These are phyloP conservation scores for Linnemannia hyalina DNA, from an alignment of 192 early-diverging fungal species.

Conservation along the genomic window DNA sequence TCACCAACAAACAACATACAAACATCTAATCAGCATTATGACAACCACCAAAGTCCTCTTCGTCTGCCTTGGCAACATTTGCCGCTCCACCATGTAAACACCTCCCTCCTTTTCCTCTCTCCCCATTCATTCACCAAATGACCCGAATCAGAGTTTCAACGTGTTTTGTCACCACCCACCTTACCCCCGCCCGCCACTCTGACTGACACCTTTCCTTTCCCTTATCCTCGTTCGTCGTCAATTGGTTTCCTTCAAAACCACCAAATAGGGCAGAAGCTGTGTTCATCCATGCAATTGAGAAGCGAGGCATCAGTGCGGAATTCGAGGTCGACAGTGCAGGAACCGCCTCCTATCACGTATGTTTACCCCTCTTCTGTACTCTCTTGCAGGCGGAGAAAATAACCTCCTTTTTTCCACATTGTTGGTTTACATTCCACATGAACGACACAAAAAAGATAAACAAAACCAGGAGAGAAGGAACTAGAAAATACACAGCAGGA, in stretches of 20 bases:
- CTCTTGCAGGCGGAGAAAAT: not conserved
- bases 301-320: conserved; percentile 61
- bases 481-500: not conserved
- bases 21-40: not conserved
- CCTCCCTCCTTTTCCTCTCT: not conserved
- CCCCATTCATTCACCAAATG: not conserved
- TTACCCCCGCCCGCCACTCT: not conserved
- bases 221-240: not conserved
- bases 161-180: not conserved
- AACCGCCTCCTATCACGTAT: conserved; percentile 86
- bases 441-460: not conserved
- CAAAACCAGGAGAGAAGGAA: not conserved
- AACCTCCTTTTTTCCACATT: not conserved
- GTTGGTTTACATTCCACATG: not conserved
- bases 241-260: not conserved
- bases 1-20: not conserved
- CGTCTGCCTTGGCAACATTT: conserved; percentile 86
- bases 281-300: conserved; percentile 79
- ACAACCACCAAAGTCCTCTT: conserved; percentile 66
- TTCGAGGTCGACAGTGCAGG: conserved; percentile 92
- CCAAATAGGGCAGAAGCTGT: conserved; percentile 94
- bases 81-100: conserved; percentile 69
- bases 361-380: not conserved
- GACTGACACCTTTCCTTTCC: not conserved
- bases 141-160: not conserved